phyloP scores from a whole-genome alignment of 257 asterid species.

The Nicotiana obtusifolia region DNA sequence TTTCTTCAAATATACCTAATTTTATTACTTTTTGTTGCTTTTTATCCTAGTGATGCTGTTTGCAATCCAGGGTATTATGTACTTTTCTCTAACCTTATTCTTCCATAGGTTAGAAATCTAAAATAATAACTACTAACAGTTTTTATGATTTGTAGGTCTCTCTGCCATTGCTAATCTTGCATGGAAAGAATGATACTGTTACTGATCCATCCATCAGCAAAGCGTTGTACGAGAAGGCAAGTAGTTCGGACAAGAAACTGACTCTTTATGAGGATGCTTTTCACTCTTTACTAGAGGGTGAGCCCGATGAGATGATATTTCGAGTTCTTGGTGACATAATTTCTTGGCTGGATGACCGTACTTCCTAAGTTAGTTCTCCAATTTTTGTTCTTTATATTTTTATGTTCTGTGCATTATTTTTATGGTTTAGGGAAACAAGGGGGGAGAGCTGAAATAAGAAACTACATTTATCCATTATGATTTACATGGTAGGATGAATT shows the following conservation, averaged over 20 bases:
- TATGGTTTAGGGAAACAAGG: neutral
- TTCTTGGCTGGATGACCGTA: constrained; percentile 53
- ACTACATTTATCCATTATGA: neutral
- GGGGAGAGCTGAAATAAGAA: neutral
- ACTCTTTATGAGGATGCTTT: constrained; percentile 40
- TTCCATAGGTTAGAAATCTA: neutral
- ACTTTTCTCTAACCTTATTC: neutral
- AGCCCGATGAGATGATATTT: constrained; percentile 48
- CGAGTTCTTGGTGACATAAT: constrained; percentile 43
- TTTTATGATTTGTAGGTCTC: constrained; percentile 32
- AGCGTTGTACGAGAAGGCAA: constrained; percentile 52
- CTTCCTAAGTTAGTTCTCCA: constrained; percentile 8
- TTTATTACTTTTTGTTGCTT: neutral
- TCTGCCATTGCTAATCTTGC: constrained; percentile 51
- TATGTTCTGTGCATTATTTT: neutral
- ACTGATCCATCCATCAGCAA: constrained; percentile 63
- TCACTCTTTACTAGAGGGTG: constrained; percentile 61
- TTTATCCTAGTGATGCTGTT: neutral
- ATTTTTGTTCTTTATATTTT: neutral
- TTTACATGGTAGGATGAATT: neutral
- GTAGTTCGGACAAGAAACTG: constrained; percentile 50
- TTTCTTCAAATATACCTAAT: neutral
- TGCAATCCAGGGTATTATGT: neutral
- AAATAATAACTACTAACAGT: neutral
- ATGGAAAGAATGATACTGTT: constrained; percentile 52